These are phyloP conservation scores for Crithidia thermophila DNA, from an alignment of 208 protist genomes.

Conservation along the genomic window DNA sequence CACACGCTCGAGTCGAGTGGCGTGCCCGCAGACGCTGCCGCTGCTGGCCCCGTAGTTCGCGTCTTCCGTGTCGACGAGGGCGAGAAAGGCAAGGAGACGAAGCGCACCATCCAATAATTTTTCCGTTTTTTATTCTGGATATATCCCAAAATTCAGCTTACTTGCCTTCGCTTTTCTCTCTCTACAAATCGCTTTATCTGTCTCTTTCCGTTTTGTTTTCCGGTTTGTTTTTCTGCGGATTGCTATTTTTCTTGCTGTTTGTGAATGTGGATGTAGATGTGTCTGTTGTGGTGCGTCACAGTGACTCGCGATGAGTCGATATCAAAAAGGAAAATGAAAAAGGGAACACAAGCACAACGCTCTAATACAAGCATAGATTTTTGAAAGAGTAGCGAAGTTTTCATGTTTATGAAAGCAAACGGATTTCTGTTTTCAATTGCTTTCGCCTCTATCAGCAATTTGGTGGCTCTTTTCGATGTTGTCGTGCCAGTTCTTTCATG, in stretches of 20 bases:
- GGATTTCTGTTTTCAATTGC: no score
- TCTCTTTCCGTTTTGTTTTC: background rate
- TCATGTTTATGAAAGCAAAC: no score
- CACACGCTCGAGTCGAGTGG: constrained; percentile 16
- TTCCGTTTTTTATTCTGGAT: background rate
- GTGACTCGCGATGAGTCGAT: constrained; percentile 4
- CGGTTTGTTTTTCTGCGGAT: background rate
- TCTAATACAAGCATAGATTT: no score
- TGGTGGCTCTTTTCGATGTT: no score
- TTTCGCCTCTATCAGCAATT: no score
- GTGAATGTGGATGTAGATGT: no score
- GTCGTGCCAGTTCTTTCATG: no score
- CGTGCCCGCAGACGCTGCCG: background rate
- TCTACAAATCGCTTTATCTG: background rate
- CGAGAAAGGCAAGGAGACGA: background rate
- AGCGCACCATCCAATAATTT: constrained; percentile 19
- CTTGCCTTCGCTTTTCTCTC: background rate
- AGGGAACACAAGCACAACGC: no score
- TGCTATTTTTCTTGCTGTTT: background rate
- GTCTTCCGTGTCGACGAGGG: constrained; percentile 21
- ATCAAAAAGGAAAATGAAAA: background rate
- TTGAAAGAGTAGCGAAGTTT: no score
- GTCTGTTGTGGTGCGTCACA: background rate
- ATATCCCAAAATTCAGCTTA: background rate
- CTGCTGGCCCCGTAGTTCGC: constrained; percentile 20